A percentile compares a stretch with the other conserved stretches of the same genome.
phyloP scores from a whole-genome alignment of 371 early-diverging fungal species.

The Rhizopus delemar region DNA sequence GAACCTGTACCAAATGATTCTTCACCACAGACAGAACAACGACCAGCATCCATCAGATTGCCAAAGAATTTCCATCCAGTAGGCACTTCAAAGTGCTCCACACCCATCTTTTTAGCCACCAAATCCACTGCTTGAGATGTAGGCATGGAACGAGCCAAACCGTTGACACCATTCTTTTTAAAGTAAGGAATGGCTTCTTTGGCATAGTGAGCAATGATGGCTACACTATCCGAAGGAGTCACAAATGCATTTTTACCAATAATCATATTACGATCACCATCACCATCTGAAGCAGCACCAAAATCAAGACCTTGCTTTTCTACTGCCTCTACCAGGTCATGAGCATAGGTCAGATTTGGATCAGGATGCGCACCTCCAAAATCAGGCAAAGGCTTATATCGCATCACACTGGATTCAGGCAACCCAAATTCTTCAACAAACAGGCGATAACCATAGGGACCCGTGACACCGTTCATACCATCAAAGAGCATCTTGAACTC shows the following conservation, averaged over 20 bases:
- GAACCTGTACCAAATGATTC: slow-evolving; percentile 98
- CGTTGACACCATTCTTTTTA: slow-evolving; percentile 78
- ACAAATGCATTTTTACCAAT: slow-evolving; percentile 92
- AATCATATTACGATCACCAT: slow-evolving; percentile 97
- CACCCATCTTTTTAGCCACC: slow-evolving; percentile 82
- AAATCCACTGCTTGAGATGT: slow-evolving; percentile 90
- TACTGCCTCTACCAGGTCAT: slow-evolving; percentile 90
- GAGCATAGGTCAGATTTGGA: slow-evolving; percentile 97
- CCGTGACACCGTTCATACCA: slow-evolving; percentile 96
- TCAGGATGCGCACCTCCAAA: slow-evolving; percentile 97
- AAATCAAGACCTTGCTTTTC: slow-evolving; percentile 77
- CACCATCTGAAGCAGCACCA: slow-evolving; percentile 95
- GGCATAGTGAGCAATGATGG: slow-evolving; percentile 92
- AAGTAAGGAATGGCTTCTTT: slow-evolving; percentile 89
- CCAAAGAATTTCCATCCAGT: slow-evolving; percentile 98
- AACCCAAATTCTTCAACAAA: slow-evolving; percentile 91
- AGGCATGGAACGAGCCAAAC: slow-evolving; percentile 96
- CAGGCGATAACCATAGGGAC: slow-evolving; percentile 87
- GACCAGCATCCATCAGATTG: slow-evolving; percentile 96
- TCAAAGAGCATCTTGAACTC: slow-evolving; percentile 90
- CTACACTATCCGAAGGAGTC: slow-evolving; percentile 96
- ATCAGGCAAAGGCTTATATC: slow-evolving; percentile 80
- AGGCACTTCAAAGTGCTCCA: slow-evolving; percentile 85
- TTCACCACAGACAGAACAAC: slow-evolving; percentile 95
- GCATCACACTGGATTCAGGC: slow-evolving; percentile 79